A percentile compares a stretch with the other conserved stretches of the same genome.
Evolutionary conservation across 495 filamentous ascomycete species (phyloP).

Genomic region (Xylaria venustula): DNA sequence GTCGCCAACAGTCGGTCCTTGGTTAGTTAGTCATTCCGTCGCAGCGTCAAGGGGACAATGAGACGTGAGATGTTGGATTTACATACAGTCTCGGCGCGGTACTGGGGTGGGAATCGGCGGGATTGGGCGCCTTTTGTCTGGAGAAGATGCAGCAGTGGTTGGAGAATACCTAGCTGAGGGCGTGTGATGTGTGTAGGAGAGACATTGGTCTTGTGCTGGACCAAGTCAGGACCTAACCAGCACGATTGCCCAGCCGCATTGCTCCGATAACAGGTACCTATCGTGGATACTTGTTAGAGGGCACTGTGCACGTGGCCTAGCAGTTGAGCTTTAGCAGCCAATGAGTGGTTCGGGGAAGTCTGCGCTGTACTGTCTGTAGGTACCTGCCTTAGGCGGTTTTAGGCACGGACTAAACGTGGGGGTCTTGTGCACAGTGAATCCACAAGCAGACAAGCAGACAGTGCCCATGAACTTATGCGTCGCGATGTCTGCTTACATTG

Average conservation of each 20-base stretch:
- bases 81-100: neutral
- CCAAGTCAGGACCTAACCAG: neutral
- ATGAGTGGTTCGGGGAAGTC: too few species aligned
- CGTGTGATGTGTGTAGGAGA: neutral
- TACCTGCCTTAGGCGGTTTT: too few species aligned
- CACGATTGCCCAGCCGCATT: neutral
- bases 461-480: too few species aligned
- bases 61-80: neutral
- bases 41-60: neutral
- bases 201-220: neutral
- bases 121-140: neutral
- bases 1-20: neutral
- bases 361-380: too few species aligned
- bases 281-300: neutral
- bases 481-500: too few species aligned
- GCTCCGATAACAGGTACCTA: neutral
- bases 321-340: too few species aligned
- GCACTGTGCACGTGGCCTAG: constrained; percentile 9
- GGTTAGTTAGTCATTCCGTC: neutral
- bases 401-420: neutral
- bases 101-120: neutral
- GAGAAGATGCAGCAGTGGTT: neutral
- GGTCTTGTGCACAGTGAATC: neutral
- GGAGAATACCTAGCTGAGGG: neutral
- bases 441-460: neutral